These are phyloP conservation scores for Lecanicillium sp. DNA, from an alignment of 2,329 filamentous ascomycete species.

Conservation along the genomic window DNA sequence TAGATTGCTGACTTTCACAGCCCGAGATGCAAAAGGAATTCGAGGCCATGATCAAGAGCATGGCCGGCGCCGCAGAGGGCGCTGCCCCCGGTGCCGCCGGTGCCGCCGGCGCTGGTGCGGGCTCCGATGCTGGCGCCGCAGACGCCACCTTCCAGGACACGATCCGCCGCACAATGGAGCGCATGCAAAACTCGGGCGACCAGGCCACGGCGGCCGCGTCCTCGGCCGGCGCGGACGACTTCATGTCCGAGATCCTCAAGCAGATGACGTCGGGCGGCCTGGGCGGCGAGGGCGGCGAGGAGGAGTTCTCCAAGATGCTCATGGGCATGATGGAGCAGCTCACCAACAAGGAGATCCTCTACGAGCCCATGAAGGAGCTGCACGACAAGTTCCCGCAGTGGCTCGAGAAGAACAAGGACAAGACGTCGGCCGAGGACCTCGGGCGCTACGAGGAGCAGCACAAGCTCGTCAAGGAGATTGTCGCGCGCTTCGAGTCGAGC, in stretches of 20 bases:
- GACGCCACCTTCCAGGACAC: constrained; percentile 83
- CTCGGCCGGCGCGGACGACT: constrained; percentile 64
- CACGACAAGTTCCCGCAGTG: constrained; percentile 87
- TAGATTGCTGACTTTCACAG: constrained; percentile 26
- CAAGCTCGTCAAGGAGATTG: constrained; percentile 75
- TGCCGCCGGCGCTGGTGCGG: constrained; percentile 32
- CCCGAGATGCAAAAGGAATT: constrained; percentile 74
- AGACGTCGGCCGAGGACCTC: constrained; percentile 63
- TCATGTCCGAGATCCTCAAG: constrained; percentile 88
- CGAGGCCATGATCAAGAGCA: constrained; percentile 68
- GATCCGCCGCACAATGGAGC: constrained; percentile 89
- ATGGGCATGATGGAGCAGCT: constrained; percentile 99
- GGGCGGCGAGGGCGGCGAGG: constrained; percentile 58
- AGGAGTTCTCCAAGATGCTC: constrained; percentile 90
- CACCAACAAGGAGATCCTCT: constrained; percentile 95
- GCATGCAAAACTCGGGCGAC: constrained; percentile 85
- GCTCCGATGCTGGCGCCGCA: constrained; percentile 34
- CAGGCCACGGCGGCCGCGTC: constrained; percentile 74
- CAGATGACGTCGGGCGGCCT: constrained; percentile 59
- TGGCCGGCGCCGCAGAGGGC: constrained; percentile 47
- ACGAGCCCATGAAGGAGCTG: constrained; percentile 98
- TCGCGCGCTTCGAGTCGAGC: constrained; percentile 76
- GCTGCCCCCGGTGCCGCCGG: constrained; percentile 33
- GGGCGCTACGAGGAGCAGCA: constrained; percentile 78
- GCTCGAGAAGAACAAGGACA: constrained; percentile 70